Conservation (phyloP, 2,329 filamentous ascomycete species). For the Botrytis medusae region DNA sequence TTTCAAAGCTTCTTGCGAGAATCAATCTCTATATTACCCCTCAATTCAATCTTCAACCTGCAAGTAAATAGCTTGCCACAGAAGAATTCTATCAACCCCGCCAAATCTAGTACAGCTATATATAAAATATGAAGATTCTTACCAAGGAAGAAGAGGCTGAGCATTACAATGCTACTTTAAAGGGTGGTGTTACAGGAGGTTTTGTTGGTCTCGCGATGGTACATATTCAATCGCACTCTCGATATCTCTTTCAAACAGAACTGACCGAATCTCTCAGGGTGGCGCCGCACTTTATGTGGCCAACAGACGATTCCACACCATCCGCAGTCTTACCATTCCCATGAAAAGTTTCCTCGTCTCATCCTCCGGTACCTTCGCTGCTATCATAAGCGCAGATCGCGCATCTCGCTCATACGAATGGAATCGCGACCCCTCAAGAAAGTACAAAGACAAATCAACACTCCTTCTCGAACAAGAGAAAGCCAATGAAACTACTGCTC, state of each 20-base stretch:
- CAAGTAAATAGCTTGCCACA: not conserved
- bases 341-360: conserved; percentile 89
- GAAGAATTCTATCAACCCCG: not conserved
- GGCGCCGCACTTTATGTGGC: conserved; percentile 64
- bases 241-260: conserved; percentile 1
- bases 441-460: conserved; percentile 42
- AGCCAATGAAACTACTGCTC: conserved; percentile 49
- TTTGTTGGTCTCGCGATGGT: conserved; percentile 66
- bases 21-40: not conserved
- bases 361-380: conserved; percentile 76
- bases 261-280: conserved; percentile 29
- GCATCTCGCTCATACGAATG: conserved; percentile 70
- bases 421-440: conserved; percentile 40
- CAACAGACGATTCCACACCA: conserved; percentile 66
- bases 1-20: not conserved
- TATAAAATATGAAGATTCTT: conserved; percentile 78
- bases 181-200: conserved; percentile 76
- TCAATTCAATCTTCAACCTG: not conserved
- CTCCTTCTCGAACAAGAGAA: conserved; percentile 26
- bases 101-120: not conserved
- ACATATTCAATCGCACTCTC: conserved; percentile 44
- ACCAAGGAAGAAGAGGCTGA: conserved; percentile 88
- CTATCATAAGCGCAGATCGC: conserved; percentile 84
- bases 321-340: conserved; percentile 80
- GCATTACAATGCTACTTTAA: conserved; percentile 80